These are phyloP conservation scores for Castanospermum australe DNA, from an alignment of 306 rosid genomes.

Conservation along the genomic window DNA sequence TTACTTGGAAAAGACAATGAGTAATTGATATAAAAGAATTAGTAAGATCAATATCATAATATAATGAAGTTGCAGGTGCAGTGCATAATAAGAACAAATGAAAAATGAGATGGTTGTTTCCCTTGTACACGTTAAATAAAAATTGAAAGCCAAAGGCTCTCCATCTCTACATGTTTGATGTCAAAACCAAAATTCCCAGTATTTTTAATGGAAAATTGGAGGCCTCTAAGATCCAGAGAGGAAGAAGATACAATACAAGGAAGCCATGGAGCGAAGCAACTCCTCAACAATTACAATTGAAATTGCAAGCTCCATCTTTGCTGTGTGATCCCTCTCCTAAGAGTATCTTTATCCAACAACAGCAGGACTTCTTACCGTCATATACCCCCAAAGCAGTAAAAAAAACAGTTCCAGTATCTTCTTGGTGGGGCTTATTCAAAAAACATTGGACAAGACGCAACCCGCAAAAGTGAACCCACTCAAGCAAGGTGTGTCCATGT, in stretches of 20 bases:
- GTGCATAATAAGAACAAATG: background rate
- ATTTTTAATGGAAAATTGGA: constrained; percentile 27
- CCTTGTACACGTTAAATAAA: constrained; percentile 36
- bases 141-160: constrained; percentile 4
- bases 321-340: constrained; percentile 31
- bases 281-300: constrained; percentile 34
- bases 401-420: background rate
- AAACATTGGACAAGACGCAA: constrained; percentile 4
- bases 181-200: constrained; percentile 33
- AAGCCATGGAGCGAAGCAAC: constrained; percentile 30
- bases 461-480: constrained; percentile 17
- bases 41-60: background rate
- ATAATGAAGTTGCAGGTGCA: background rate
- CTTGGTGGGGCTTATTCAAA: constrained; percentile 45
- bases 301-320: constrained; percentile 36
- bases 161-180: constrained; percentile 32
- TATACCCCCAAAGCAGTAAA: background rate
- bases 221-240: constrained; percentile 22
- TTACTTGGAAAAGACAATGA: background rate
- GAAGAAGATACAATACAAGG: constrained; percentile 3
- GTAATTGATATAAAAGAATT: background rate
- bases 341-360: constrained; percentile 38
- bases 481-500: constrained; percentile 1
- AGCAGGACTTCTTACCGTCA: constrained; percentile 10
- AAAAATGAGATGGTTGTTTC: constrained; percentile 25